A percentile compares a stretch with the other conserved stretches of the same genome.
Evolutionary conservation across 2,329 filamentous ascomycete genomes (phyloP).

Genomic region (Aplosporella prunicola): DNA sequence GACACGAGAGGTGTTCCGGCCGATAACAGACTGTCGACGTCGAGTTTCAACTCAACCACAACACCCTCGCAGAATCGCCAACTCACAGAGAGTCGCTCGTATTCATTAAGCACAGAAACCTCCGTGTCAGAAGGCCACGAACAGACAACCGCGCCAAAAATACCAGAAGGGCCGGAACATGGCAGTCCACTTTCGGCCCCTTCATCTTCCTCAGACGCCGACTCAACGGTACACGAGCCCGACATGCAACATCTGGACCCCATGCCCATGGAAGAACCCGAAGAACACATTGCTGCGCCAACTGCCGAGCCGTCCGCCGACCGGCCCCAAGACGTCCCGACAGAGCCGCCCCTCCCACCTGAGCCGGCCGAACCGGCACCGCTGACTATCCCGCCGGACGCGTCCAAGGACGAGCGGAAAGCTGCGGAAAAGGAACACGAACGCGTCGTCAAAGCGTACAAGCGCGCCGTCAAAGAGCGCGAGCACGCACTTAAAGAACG

Average conservation of each 20-base stretch:
- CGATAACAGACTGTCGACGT: constrained; percentile 4
- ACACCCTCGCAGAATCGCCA: constrained; percentile 3
- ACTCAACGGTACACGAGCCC: too few species aligned
- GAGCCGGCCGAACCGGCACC: constrained; percentile 46
- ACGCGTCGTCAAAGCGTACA: constrained; percentile 53
- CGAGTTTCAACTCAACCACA: too few species aligned
- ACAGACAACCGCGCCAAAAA: background rate
- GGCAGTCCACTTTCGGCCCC: background rate
- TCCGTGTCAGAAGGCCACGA: background rate
- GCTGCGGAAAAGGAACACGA: constrained; percentile 60
- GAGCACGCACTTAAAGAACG: constrained; percentile 56
- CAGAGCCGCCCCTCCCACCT: constrained; percentile 39
- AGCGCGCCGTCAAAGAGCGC: constrained; percentile 56
- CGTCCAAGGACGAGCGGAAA: constrained; percentile 54
- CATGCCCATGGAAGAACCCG: constrained; percentile 26
- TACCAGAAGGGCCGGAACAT: background rate
- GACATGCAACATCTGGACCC: constrained; percentile 1
- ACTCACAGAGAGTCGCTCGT: background rate
- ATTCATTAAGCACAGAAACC: background rate
- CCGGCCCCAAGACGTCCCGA: background rate
- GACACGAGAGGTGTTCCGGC: too few species aligned
- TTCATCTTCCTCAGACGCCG: too few species aligned
- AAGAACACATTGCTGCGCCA: background rate
- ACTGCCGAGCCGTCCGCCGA: background rate
- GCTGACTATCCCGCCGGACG: constrained; percentile 39